phyloP scores from a whole-genome alignment of 2,329 filamentous ascomycete genomes.

The Paraconiothyrium brasiliense region DNA sequence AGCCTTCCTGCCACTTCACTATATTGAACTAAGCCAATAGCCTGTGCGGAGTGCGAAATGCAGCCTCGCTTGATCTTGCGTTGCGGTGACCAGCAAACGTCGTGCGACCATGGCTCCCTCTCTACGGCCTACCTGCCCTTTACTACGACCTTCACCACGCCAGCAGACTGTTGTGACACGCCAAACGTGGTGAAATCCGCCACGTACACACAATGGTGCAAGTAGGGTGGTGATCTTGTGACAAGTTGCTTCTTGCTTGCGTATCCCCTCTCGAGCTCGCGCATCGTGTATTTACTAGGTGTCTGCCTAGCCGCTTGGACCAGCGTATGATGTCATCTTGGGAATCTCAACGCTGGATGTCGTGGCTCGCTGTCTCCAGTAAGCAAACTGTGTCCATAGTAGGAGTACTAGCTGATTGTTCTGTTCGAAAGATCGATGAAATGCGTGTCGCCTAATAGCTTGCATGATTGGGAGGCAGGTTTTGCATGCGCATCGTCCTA shows the following conservation, averaged over 20 bases:
- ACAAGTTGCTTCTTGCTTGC: constrained; percentile 13
- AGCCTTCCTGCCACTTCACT: too few species aligned
- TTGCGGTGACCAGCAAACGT: too few species aligned
- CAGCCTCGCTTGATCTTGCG: too few species aligned
- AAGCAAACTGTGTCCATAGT: not conserved
- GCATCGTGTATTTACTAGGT: constrained; percentile 16
- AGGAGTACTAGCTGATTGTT: not conserved
- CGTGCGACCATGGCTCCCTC: too few species aligned
- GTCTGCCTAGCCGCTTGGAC: constrained; percentile 16
- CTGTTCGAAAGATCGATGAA: not conserved
- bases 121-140: constrained; percentile 6
- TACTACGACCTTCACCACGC: constrained; percentile 15
- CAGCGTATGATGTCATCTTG: constrained; percentile 11
- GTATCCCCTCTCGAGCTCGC: constrained; percentile 3
- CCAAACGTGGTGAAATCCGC: not conserved
- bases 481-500: not conserved
- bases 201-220: constrained; percentile 11
- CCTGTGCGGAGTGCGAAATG: too few species aligned
- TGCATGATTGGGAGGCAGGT: not conserved
- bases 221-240: not conserved
- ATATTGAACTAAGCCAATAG: too few species aligned
- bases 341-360: constrained; percentile 4
- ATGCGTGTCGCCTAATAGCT: not conserved
- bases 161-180: constrained; percentile 13
- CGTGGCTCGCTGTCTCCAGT: constrained; percentile 12